Evolutionary conservation across 2,329 filamentous ascomycete species (phyloP).

Genomic region (Basipetospora chlamydospora): DNA sequence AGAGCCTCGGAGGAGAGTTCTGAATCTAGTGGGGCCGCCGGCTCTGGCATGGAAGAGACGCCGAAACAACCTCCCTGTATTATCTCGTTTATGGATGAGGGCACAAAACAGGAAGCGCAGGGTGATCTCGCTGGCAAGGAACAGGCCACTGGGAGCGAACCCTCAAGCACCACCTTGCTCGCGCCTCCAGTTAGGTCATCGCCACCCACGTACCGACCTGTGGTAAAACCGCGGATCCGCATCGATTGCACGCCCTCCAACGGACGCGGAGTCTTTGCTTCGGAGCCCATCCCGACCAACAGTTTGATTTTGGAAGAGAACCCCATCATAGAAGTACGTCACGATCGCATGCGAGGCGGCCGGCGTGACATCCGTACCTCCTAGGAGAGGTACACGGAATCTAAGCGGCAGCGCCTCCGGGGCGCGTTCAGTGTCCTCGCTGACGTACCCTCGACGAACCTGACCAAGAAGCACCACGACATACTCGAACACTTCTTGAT

Average conservation of each 20-base stretch:
- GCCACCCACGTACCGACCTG: neutral
- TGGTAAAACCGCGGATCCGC: neutral
- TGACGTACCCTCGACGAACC: neutral
- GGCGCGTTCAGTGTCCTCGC: neutral
- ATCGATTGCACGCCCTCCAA: neutral
- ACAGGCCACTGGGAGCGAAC: too few species aligned
- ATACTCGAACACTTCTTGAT: slow-evolving; percentile 1
- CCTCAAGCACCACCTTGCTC: too few species aligned
- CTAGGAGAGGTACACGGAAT: slow-evolving; percentile 2
- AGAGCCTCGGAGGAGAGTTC: neutral
- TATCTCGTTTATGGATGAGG: too few species aligned
- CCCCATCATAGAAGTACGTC: slow-evolving; percentile 15
- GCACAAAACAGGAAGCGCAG: too few species aligned
- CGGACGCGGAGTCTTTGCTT: slow-evolving; percentile 1
- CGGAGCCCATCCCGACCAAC: neutral
- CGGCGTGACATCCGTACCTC: neutral
- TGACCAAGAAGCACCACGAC: neutral
- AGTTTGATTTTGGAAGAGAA: slow-evolving; percentile 8
- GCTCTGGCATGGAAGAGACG: too few species aligned
- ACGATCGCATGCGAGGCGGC: slow-evolving; percentile 8
- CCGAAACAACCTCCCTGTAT: too few species aligned
- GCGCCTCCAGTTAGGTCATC: too few species aligned
- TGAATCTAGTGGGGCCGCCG: too few species aligned
- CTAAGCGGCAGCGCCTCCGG: slow-evolving; percentile 1
- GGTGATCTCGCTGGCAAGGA: too few species aligned